Conservation (phyloP, 345 rosid genomes). For the Ricinus communis region DNA sequence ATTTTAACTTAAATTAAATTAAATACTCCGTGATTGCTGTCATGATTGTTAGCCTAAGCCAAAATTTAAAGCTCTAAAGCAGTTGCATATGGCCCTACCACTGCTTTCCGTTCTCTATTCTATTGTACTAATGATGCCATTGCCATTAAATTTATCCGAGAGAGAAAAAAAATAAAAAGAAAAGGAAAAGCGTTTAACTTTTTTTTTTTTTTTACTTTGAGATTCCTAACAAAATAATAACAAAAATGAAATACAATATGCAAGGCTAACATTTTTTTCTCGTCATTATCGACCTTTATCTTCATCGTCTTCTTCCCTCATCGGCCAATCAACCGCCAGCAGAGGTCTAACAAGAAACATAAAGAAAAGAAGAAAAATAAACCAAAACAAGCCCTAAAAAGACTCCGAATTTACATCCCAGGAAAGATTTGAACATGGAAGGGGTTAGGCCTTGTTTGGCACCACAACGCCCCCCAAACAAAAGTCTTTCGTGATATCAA, state of each 20-base stretch:
- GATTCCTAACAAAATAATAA: conserved; percentile 19
- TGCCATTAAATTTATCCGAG: conserved; percentile 10
- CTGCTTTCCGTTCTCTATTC: conserved; percentile 4
- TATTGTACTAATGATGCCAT: conserved; percentile 19
- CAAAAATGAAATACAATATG: conserved; percentile 22
- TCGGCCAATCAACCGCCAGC: conserved; percentile 20
- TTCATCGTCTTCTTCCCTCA: conserved; percentile 4
- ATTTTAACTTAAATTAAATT: neutral
- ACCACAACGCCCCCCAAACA: conserved; percentile 35
- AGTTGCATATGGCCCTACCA: conserved; percentile 30
- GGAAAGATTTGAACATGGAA: neutral
- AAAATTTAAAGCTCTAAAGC: conserved; percentile 17
- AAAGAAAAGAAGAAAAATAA: neutral
- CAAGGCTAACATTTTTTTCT: conserved; percentile 23
- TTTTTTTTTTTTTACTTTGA: neutral
- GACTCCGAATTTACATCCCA: conserved; percentile 21
- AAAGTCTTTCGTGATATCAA: neutral
- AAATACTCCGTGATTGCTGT: neutral
- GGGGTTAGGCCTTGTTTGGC: conserved; percentile 43
- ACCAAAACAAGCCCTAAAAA: neutral
- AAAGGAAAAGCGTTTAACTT: conserved; percentile 13
- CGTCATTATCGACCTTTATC: conserved; percentile 25
- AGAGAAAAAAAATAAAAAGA: conserved; percentile 7
- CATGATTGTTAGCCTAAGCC: neutral
- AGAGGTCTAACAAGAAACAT: conserved; percentile 12